phyloP scores from a whole-genome alignment of 2,329 filamentous ascomycete genomes.

The Trematosphaeria pertusa region DNA sequence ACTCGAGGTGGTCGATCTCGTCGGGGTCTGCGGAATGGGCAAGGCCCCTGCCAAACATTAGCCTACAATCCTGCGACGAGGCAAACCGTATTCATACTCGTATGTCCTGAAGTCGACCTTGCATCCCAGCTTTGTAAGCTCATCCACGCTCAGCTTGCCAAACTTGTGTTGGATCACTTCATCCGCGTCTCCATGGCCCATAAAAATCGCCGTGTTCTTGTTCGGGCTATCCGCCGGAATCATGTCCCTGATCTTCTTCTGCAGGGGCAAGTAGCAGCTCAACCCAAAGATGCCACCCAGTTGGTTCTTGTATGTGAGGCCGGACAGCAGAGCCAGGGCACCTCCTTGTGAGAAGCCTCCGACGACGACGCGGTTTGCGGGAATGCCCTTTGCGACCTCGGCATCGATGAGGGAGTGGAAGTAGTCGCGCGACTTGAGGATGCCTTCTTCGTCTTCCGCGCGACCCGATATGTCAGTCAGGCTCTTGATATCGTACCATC shows the following conservation, averaged over 20 bases:
- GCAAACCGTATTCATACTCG: constrained; percentile 56
- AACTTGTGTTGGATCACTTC: constrained; percentile 73
- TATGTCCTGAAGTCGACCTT: constrained; percentile 80
- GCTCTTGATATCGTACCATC: constrained; percentile 78
- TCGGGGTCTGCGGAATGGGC: constrained; percentile 76
- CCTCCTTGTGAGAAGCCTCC: constrained; percentile 89
- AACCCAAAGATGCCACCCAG: constrained; percentile 88
- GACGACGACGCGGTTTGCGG: constrained; percentile 81
- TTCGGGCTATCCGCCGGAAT: constrained; percentile 61
- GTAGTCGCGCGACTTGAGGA: constrained; percentile 74
- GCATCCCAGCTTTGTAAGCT: constrained; percentile 73
- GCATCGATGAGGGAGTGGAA: constrained; percentile 80
- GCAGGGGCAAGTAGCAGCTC: constrained; percentile 80
- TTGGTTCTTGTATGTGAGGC: constrained; percentile 74
- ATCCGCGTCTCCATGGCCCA: constrained; percentile 86
- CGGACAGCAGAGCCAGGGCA: constrained; percentile 82
- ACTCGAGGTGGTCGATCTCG: constrained; percentile 84
- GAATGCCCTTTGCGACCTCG: constrained; percentile 82
- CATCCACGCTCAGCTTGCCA: constrained; percentile 71
- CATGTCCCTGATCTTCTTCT: constrained; percentile 65
- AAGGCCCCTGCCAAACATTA: constrained; percentile 62
- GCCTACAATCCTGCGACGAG: too few species aligned
- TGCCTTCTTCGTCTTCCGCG: constrained; percentile 73
- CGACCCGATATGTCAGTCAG: constrained; percentile 55
- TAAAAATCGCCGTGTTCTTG: constrained; percentile 81